phyloP scores from a whole-genome alignment of 306 rosid species.

The Corylus avellana region DNA sequence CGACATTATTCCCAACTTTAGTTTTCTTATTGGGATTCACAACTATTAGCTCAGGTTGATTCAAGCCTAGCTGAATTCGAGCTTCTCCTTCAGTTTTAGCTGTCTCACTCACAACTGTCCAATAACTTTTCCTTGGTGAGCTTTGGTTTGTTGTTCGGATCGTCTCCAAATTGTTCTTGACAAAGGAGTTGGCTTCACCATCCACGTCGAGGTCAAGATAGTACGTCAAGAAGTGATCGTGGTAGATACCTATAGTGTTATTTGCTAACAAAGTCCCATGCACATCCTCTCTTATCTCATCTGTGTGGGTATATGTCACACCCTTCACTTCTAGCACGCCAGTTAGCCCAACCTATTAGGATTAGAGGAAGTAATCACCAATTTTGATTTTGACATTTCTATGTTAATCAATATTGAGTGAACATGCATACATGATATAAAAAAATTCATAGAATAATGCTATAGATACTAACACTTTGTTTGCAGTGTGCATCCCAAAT shows the following conservation, averaged over 20 bases:
- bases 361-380: not conserved
- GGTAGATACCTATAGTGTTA: conserved; percentile 51
- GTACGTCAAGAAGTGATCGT: conserved; percentile 61
- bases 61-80: conserved; percentile 29
- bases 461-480: too few relatives aligned
- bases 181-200: conserved; percentile 53
- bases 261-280: conserved; percentile 53
- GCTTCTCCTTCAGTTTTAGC: conserved; percentile 46
- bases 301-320: conserved; percentile 29
- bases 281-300: conserved; percentile 40
- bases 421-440: too few relatives aligned
- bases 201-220: conserved; percentile 68
- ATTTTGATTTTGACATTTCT: too few relatives aligned
- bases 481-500: too few relatives aligned
- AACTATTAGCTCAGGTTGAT: conserved; percentile 42
- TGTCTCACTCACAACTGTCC: conserved; percentile 34
- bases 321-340: conserved; percentile 47
- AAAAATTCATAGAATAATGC: too few relatives aligned
- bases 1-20: conserved; percentile 39
- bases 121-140: conserved; percentile 57
- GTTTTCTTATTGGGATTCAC: conserved; percentile 58
- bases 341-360: conserved; percentile 47
- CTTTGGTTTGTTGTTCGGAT: conserved; percentile 28
- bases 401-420: too few relatives aligned
- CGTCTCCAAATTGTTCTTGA: conserved; percentile 42